A percentile compares a stretch with the other conserved stretches of the same genome.
These are phyloP conservation scores for Diaporthe velutina DNA, from an alignment of 2,329 filamentous ascomycete genomes.

Conservation along the genomic window DNA sequence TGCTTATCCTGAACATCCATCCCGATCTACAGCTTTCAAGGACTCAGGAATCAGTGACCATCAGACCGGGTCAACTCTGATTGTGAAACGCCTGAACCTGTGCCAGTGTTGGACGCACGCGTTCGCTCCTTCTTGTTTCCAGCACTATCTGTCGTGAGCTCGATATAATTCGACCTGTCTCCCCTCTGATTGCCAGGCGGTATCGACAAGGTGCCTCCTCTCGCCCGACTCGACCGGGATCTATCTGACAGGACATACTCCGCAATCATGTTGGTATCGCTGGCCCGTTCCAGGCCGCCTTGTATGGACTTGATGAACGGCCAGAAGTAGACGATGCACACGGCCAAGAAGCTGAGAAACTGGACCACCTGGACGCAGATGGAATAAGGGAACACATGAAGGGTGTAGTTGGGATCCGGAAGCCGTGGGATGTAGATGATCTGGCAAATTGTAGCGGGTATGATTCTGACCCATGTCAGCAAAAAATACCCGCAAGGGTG, in stretches of 20 bases:
- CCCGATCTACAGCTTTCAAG: too few relatives aligned
- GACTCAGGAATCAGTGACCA: too few relatives aligned
- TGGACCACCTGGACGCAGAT: background rate
- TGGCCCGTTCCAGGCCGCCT: background rate
- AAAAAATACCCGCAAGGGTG: background rate
- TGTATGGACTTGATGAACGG: background rate
- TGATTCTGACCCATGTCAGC: background rate
- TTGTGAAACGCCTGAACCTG: background rate
- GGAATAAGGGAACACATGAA: background rate
- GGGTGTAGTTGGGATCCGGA: background rate
- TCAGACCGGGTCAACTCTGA: background rate
- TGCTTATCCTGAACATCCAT: too few relatives aligned
- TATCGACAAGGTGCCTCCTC: background rate
- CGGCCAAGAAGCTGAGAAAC: slow-evolving; percentile 1
- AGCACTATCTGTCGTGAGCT: background rate
- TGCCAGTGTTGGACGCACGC: background rate
- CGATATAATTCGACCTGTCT: background rate
- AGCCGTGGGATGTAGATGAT: background rate
- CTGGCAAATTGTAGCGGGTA: background rate
- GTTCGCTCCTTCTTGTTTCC: background rate
- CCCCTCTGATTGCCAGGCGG: background rate
- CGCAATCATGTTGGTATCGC: background rate
- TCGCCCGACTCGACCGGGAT: background rate
- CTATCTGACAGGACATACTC: background rate
- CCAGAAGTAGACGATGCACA: background rate